Base-by-base conservation (phyloP, 768 basidiomycete genomes). In the Clitopilus passeckerianus region DNA sequence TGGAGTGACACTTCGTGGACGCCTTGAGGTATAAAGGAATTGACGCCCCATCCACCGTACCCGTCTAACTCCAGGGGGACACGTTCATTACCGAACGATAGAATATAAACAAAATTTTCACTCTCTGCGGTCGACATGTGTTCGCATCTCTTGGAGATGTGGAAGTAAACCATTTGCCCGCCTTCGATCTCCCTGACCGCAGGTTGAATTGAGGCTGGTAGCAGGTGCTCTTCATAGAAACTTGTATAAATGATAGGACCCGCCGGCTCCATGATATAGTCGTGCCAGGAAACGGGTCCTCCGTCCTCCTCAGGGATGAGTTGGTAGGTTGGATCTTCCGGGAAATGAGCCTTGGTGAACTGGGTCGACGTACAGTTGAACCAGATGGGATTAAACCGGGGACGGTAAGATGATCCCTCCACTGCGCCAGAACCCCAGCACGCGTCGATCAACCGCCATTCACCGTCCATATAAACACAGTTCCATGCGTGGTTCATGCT, bases 381-480 rank as follows among this genome's bases (percentile, higher is more conserved):
- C 76, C 77, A 80, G 20, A 67, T 66, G 7, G 77, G 70, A 27
- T 71, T 67, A 56, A 80, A 77, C 37, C 69, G 68, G 53, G 71
- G 66, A 22, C 67, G 64, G 66, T 75, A 80, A 4, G 62, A 59
- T 12, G 64, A 60, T 41, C 74, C 75, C 46, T 69, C 67, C 43
- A 80, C 65, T 27, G 68, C 71, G n/a, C 80, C 80, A 23, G 79
- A 74, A 16, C 79, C 80, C 79, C 80, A 82, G 64, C 79, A 80
- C 9, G 75, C 61, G 63, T 82, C 80, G 34, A 82, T 67, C 30
- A 82, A 70, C 22, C 71, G 72, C 79, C 80, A 82, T 58, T 75
- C 72, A 50, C 72, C 77, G 62, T 78, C 75, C 65, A 78, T 67
- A 23, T 71, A 67, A 10, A 79, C 72, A 64, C 74, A 76, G 59